phyloP scores from a whole-genome alignment of 208 protist genomes.

The Trypanosoma conorhini region DNA sequence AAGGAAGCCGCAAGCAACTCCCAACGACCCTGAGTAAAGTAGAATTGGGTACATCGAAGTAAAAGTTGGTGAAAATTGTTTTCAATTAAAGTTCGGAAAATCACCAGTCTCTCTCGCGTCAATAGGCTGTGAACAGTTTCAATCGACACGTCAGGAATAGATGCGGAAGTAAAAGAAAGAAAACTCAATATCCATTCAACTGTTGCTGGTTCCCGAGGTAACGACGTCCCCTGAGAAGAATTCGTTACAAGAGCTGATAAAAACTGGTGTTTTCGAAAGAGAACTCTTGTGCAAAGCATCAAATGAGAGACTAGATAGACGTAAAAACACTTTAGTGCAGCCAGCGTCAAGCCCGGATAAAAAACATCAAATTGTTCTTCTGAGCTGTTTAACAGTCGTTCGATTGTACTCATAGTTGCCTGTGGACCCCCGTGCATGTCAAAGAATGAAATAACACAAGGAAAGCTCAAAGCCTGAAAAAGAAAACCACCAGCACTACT shows the following conservation, averaged over 20 bases:
- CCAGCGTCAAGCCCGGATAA: slow-evolving; percentile 50
- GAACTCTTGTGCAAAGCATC: slow-evolving; percentile 80
- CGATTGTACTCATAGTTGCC: slow-evolving; percentile 49
- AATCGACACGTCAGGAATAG: slow-evolving; percentile 61
- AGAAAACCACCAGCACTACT: slow-evolving; percentile 76
- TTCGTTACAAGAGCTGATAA: slow-evolving; percentile 74
- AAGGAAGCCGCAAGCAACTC: slow-evolving; percentile 72
- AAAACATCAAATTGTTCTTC: slow-evolving; percentile 80
- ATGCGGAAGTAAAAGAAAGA: slow-evolving; percentile 47
- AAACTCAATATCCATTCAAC: slow-evolving; percentile 74
- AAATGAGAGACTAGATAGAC: slow-evolving; percentile 80
- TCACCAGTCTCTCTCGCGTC: slow-evolving; percentile 51
- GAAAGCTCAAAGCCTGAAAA: slow-evolving; percentile 79
- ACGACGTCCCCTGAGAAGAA: slow-evolving; percentile 52
- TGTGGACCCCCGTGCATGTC: slow-evolving; percentile 54
- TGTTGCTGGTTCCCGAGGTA: slow-evolving; percentile 67
- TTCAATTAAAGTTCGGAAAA: slow-evolving; percentile 61
- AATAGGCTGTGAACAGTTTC: slow-evolving; percentile 83
- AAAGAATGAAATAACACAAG: slow-evolving; percentile 72
- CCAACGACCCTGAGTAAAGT: slow-evolving; percentile 80
- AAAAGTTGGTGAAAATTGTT: slow-evolving; percentile 69
- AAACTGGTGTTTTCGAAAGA: slow-evolving; percentile 81
- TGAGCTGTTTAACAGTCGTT: slow-evolving; percentile 52
- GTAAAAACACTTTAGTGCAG: slow-evolving; percentile 68
- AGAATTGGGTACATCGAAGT: slow-evolving; percentile 74